These are phyloP conservation scores for Neurospora sp. DNA, from an alignment of 495 filamentous ascomycete species.

Conservation along the genomic window DNA sequence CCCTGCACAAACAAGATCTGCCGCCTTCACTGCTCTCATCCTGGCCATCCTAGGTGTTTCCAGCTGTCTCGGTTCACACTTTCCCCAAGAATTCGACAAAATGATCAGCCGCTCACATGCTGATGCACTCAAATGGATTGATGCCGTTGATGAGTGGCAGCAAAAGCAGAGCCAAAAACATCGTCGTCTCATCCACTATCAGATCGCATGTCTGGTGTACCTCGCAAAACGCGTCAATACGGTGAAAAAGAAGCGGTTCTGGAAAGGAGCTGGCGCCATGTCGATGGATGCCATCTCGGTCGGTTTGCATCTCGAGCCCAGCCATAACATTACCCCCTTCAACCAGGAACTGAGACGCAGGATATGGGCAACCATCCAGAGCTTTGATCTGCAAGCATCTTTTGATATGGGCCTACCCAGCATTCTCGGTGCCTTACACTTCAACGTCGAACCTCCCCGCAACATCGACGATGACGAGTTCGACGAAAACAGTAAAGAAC, in stretches of 20 bases:
- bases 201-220: slow-evolving; percentile 35
- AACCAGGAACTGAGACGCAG: slow-evolving; percentile 55
- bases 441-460: slow-evolving; percentile 27
- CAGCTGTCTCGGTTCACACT: slow-evolving; percentile 24
- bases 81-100: slow-evolving; percentile 25
- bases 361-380: slow-evolving; percentile 55
- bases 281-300: slow-evolving; percentile 47
- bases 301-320: slow-evolving; percentile 46
- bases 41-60: slow-evolving; percentile 32
- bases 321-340: slow-evolving; percentile 33
- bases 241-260: slow-evolving; percentile 42
- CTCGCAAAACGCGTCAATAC: slow-evolving; percentile 36
- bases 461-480: slow-evolving; percentile 38
- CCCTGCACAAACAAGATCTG: slow-evolving; percentile 24
- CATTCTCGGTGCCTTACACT: slow-evolving; percentile 27
- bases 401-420: slow-evolving; percentile 50
- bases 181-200: slow-evolving; percentile 34
- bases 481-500: slow-evolving; percentile 28
- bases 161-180: slow-evolving; percentile 32
- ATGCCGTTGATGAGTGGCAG: slow-evolving; percentile 28
- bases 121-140: slow-evolving; percentile 29
- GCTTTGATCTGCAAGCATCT: slow-evolving; percentile 49
- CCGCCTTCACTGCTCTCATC: slow-evolving; percentile 38
- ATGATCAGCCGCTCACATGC: slow-evolving; percentile 24
- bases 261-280: slow-evolving; percentile 45